phyloP scores from a whole-genome alignment of 1,284 basidiomycete genomes.

The Leucoagaricus sp. region DNA sequence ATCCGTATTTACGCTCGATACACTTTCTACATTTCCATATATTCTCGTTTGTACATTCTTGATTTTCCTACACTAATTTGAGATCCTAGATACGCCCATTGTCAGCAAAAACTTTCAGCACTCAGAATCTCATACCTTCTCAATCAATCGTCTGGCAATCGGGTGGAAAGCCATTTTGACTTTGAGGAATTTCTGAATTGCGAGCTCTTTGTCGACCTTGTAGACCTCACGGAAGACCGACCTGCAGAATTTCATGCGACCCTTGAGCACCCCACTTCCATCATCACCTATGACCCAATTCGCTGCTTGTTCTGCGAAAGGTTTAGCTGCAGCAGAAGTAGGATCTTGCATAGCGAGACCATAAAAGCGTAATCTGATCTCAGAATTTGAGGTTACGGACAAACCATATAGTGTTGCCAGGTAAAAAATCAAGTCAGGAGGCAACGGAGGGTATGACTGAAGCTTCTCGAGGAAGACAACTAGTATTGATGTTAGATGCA shows the following conservation, averaged over 20 bases:
- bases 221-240: slow-evolving; percentile 59
- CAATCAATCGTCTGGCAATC: slow-evolving; percentile 72
- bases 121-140: slow-evolving; percentile 46
- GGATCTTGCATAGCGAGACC: slow-evolving; percentile 58
- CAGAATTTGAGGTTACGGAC: slow-evolving; percentile 60
- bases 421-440: slow-evolving; percentile 52
- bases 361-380: slow-evolving; percentile 76
- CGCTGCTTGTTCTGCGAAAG: slow-evolving; percentile 52
- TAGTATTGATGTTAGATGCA: slow-evolving; percentile 25
- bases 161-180: slow-evolving; percentile 71
- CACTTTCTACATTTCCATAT: background rate
- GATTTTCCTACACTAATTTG: slow-evolving; percentile 14
- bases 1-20: background rate
- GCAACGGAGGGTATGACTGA: slow-evolving; percentile 55
- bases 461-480: slow-evolving; percentile 79
- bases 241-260: slow-evolving; percentile 84
- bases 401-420: slow-evolving; percentile 60
- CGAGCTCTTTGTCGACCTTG: slow-evolving; percentile 63
- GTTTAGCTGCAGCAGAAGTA: slow-evolving; percentile 46
- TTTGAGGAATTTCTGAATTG: slow-evolving; percentile 56
- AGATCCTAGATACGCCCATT: slow-evolving; percentile 17
- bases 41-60: background rate
- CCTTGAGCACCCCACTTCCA: slow-evolving; percentile 61
- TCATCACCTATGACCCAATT: slow-evolving; percentile 72
- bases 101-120: background rate